Percentiles rank a stretch among this genome's conserved stretches.
Conservation (phyloP, 345 rosid species). For the Populus simonii region DNA sequence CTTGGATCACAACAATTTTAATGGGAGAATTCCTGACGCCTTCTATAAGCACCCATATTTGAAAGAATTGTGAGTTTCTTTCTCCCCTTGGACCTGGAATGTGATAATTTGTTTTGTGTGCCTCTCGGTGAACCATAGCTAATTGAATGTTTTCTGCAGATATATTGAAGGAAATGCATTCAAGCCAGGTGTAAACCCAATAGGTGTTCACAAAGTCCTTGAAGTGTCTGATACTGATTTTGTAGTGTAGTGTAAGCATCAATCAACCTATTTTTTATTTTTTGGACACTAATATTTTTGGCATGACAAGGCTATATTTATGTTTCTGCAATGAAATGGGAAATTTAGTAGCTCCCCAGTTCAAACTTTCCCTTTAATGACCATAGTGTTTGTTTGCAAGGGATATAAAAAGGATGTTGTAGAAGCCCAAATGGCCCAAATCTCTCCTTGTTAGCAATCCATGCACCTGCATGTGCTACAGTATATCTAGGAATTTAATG, state of each 20-base stretch:
- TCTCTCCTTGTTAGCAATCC: neutral
- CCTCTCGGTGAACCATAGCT: neutral
- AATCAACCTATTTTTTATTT: conserved; percentile 3
- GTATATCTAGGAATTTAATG: neutral
- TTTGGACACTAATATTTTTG: neutral
- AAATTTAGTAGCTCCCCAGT: neutral
- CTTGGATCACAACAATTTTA: conserved; percentile 76
- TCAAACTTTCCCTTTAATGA: neutral
- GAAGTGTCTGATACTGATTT: conserved; percentile 71
- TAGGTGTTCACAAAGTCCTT: conserved; percentile 62
- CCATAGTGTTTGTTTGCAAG: neutral
- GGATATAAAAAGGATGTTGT: neutral
- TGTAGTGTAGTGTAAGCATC: conserved; percentile 33
- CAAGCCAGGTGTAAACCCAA: conserved; percentile 55
- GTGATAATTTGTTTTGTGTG: neutral
- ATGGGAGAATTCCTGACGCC: conserved; percentile 64
- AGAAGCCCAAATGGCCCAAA: neutral
- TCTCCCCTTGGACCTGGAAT: neutral
- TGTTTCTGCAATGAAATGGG: conserved; percentile 14
- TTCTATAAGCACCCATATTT: conserved; percentile 62
- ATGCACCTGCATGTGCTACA: neutral
- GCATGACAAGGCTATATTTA: conserved; percentile 3
- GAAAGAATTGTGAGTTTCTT: conserved; percentile 64
- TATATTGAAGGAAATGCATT: conserved; percentile 76
- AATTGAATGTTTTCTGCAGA: conserved; percentile 35